phyloP scores from a whole-genome alignment of 306 rosid species.

The Cucurbita ficifolia region DNA sequence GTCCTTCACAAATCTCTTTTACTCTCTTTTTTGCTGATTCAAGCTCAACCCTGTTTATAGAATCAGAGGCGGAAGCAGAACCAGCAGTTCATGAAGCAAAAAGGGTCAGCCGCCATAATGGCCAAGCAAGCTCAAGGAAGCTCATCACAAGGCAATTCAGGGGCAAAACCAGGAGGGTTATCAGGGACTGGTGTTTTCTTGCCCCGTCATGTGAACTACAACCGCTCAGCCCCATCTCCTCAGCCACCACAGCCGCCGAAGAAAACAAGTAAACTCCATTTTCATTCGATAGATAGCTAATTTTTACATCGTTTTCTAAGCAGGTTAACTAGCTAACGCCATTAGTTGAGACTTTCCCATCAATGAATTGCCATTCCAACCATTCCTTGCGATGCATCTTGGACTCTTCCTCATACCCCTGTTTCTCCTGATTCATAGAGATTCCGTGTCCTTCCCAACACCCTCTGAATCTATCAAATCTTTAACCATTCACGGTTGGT shows the following conservation, averaged over 20 bases:
- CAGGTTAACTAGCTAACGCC: neutral
- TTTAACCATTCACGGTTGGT: neutral
- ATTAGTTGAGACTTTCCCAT: slow-evolving; percentile 16
- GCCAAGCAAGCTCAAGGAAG: slow-evolving; percentile 8
- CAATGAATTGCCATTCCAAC: slow-evolving; percentile 7
- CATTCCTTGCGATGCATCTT: neutral
- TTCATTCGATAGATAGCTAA: neutral
- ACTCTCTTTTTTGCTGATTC: neutral
- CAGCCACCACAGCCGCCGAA: slow-evolving; percentile 16
- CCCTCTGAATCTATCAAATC: neutral
- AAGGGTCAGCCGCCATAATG: neutral
- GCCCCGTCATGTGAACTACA: slow-evolving; percentile 16
- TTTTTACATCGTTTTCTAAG: neutral
- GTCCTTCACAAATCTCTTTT: neutral
- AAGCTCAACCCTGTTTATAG: neutral
- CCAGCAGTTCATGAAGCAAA: neutral
- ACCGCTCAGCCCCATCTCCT: slow-evolving; percentile 6
- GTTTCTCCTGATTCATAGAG: neutral
- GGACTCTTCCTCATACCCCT: neutral
- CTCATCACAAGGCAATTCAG: neutral
- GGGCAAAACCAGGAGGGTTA: slow-evolving; percentile 11
- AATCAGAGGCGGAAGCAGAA: neutral
- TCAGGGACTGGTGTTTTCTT: slow-evolving; percentile 83
- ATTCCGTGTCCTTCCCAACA: neutral
- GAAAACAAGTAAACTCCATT: slow-evolving; percentile 20